Conservation (phyloP, 2,329 filamentous ascomycete species). For the Arthrobotrys sinensis region DNA sequence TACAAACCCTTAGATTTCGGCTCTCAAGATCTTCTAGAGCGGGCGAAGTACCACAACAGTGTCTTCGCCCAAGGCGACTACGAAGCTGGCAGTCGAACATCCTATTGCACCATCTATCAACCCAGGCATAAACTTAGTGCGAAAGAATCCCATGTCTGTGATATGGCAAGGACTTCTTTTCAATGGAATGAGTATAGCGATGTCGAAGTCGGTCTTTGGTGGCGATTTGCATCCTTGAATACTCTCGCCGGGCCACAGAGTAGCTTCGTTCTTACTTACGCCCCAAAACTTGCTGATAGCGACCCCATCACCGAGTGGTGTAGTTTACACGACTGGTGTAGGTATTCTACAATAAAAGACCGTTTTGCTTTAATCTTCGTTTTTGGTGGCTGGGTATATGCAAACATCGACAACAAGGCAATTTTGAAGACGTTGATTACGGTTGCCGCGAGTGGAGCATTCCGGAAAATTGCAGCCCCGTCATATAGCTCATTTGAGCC, state of each 20-base stretch:
- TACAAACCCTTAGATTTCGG: not conserved
- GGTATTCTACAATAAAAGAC: not conserved
- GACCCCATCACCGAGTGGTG: slow-evolving; percentile 13
- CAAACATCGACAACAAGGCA: not conserved
- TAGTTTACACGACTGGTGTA: slow-evolving; percentile 35
- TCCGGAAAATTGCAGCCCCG: not conserved
- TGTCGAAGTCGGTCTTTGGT: not conserved
- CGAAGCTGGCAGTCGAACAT: not conserved
- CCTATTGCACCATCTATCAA: not conserved
- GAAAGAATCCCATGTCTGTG: slow-evolving; percentile 11
- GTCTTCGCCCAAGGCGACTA: slow-evolving; percentile 21
- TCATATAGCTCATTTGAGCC: not conserved
- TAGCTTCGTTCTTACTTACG: slow-evolving; percentile 9
- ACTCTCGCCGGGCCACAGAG: not conserved
- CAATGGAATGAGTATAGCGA: slow-evolving; percentile 1
- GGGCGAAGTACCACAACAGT: slow-evolving; percentile 36
- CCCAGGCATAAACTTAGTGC: not conserved
- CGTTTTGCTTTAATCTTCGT: slow-evolving; percentile 25
- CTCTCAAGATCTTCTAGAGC: slow-evolving; percentile 17
- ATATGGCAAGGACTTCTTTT: slow-evolving; percentile 23
- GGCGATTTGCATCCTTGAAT: not conserved
- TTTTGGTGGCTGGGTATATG: slow-evolving; percentile 23
- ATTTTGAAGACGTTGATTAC: slow-evolving; percentile 24
- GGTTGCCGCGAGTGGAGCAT: slow-evolving; percentile 11
- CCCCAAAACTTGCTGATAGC: not conserved